A percentile compares a stretch with the other conserved stretches of the same genome.
phyloP scores from a whole-genome alignment of 306 rosid genomes.

The Acacia melanoxylon region DNA sequence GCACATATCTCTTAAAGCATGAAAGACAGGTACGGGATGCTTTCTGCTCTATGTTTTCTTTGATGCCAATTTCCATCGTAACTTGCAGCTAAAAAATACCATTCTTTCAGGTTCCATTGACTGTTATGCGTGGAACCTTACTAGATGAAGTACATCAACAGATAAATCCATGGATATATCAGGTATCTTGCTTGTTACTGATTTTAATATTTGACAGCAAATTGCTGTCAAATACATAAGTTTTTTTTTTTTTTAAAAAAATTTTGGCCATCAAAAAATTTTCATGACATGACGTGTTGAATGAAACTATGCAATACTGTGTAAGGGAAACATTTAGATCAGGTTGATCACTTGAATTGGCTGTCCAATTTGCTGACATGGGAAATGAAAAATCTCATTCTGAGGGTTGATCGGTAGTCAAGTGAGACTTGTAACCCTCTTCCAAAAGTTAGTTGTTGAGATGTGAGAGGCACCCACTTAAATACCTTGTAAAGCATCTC shows the following conservation, averaged over 20 bases:
- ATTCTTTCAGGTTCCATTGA: slow-evolving; percentile 43
- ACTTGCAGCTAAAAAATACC: slow-evolving; percentile 14
- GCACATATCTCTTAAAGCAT: slow-evolving; percentile 40
- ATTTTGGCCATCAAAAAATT: neutral
- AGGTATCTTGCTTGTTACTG: slow-evolving; percentile 43
- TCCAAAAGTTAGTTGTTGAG: neutral
- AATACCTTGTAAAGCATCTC: neutral
- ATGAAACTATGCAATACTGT: slow-evolving; percentile 18
- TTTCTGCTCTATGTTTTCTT: slow-evolving; percentile 10
- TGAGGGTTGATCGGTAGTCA: too few relatives aligned
- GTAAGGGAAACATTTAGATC: slow-evolving; percentile 5
- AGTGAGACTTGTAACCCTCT: neutral
- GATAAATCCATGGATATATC: slow-evolving; percentile 64
- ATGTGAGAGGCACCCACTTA: neutral
- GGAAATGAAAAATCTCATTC: slow-evolving; percentile 5
- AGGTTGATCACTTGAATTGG: neutral
- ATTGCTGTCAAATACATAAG: slow-evolving; percentile 24
- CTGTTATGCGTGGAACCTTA: slow-evolving; percentile 49
- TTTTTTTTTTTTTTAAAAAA: neutral
- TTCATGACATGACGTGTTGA: slow-evolving; percentile 24
- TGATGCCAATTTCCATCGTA: neutral
- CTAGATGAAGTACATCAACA: slow-evolving; percentile 60
- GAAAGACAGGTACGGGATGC: slow-evolving; percentile 43
- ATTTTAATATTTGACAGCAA: slow-evolving; percentile 15
- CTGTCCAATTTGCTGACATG: neutral